Base-by-base conservation (phyloP, 148 eudicot genomes). In the Heliosperma pusillum region DNA sequence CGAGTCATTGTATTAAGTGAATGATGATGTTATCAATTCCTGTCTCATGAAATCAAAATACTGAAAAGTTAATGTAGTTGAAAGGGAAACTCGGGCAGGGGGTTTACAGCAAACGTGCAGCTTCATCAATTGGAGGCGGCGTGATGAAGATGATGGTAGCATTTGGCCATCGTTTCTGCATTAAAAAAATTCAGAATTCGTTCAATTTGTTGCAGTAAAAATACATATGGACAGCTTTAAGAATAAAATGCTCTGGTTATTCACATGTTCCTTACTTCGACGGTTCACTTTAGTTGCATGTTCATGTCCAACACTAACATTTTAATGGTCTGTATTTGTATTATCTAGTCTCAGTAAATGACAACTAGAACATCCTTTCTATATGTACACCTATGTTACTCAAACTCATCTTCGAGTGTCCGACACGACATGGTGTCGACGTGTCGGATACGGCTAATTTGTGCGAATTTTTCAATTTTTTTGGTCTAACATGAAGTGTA, bases 121-220 rank as follows among this genome's bases (percentile, higher is more conserved):
- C 86, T 87, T 93, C 98, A 70, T 93, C 97, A 24, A 93, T 88
- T 67, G 98, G 98, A 52, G 97, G 98, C 33, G 97, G 95, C 71
- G 98, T 87, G 71, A 89, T 80, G 58, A 89, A 86, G 80, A 91
- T 69, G 63, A 93, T 47, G 24, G 52, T 73, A 69, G 87, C 77
- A 7, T 66, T 50, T n/a, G 87, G 90, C 93, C 95, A 93, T 45
- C 82, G 85, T 58, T 87, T 82, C 98, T 93, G 88, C 74, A 82
- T 19, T 26, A 52, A 75, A 36, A 58, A 79, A 21, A 70, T 17
- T 11, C 3, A 21, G 24, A 19, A 61, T 12, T 26, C 15, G 29
- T 69, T 33, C 40, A 47, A 7, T 44, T 21, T 50, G 63, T 21
- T 12, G 9, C 12, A 8, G 13, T 25, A 22, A 60, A 60, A 60